Base-by-base conservation (phyloP, 176 grass and related monocot species). In the Elymus sibiricus region DNA sequence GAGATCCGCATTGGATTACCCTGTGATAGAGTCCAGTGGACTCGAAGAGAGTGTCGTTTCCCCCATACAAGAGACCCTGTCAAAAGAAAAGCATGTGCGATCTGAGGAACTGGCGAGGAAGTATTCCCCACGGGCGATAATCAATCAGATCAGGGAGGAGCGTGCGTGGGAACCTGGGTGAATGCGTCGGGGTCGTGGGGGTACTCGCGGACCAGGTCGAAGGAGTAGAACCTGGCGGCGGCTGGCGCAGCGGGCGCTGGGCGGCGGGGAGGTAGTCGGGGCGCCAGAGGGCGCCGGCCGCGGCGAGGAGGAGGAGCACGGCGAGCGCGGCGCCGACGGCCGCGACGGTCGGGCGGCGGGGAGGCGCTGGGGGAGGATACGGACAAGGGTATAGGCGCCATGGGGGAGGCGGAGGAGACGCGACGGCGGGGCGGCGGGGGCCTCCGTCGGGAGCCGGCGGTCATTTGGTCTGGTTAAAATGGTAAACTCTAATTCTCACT, bases 31-130 rank as follows among this genome's bases (percentile, higher is more conserved):
- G 93, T 70, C 95, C 95, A 77, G 95, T 98, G 5, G 95, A 98
- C 85, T 98, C 95, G 59, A 93, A 90, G 42, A 95, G 77, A 55
- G 87, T 92, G 70, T 93, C 93, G 90, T 98, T 95, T 80, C 87
- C 93, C 67, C 79, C 95, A 83, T 98, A 98, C 58, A 93, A 83
- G 64, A 98, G 86, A 27, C 95, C 93, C 95, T 97, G 34, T 2
- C 70, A 32, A 32, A 60, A 27, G 37, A 42, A 42, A 10, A 13
- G 21, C 37, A 31, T 32, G 31, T n/a, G 34, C 19, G 55, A 27
- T 77, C 58, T 26, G 15, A 66, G 58, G 39, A 74, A 74, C 27
- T 61, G 24, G 0, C 0, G 4, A 37, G 11, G 78, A 44, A 44
- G 8, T 13, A 58, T 58, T n/a, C 47, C 15, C 17, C 19, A 77